Evolutionary conservation across 345 rosid genomes (phyloP), one percentile per base, ranked within the genome.

Genomic region (Kernera saxatilis): DNA sequence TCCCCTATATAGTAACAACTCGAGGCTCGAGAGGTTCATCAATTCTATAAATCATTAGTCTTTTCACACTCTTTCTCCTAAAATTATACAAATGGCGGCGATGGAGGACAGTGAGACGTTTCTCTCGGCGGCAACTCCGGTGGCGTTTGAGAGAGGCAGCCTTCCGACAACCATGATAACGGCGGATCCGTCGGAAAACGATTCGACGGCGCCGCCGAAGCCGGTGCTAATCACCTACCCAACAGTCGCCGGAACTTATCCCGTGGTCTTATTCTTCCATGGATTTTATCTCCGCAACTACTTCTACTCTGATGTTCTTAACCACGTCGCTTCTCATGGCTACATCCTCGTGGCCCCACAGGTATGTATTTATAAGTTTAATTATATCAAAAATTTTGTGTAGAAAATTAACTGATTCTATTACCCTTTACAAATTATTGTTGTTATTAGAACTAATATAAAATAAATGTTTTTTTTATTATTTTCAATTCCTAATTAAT

Each of bases 291-390:
- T 74, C 26, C 62, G 68, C 39, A 74, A 74, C 67, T 21, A 22
- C 49, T 74, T 19, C 69, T 74, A 74, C 73, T 67, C 78, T 41
- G 64, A 69, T 21, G 25, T 68, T 44, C 40, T 75, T n/a, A 18
- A 27, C 62, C 79, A 75, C 50, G 22, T 75, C n/a, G 68, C 74
- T 67, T 75, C 79, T 53, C 79, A 75, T 69, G 79, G 74, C 60
- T 75, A 58, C 64, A 75, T 75, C 51, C 48, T 69, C 12, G 70
- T 75, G 13, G 79, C 74, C n/a, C 79, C 79, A 25, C 74, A 75
- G 70, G 79, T 73, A 63, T 10, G 2, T 18, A 26, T 6, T 18
- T 51, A 3, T 29, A 14, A 23, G 19, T n/a, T n/a, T 26, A 4
- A 22, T 30, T 17, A 32, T 18, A 17, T 13, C 19, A 55, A 18